phyloP scores from a whole-genome alignment of 306 rosid species.

The Acacia melanoxylon region DNA sequence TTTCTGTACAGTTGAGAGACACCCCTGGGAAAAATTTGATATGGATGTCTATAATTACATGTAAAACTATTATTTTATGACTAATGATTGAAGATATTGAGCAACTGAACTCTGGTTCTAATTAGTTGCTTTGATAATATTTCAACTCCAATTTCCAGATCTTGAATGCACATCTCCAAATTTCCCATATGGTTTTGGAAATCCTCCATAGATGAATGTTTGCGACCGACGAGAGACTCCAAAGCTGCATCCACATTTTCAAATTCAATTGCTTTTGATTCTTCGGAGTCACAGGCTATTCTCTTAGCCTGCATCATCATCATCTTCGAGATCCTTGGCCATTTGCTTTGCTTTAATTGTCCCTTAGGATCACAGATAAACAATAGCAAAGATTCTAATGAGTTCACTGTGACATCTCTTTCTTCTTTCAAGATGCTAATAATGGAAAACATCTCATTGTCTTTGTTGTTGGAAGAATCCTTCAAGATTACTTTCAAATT shows the following conservation, averaged over 20 bases:
- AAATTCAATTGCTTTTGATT: not conserved
- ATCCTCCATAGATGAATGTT: not conserved
- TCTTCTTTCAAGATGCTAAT: slow-evolving; percentile 14
- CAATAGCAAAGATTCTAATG: slow-evolving; percentile 12
- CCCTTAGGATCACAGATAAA: slow-evolving; percentile 21
- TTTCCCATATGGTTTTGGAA: not conserved
- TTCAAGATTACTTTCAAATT: not conserved
- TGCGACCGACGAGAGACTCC: not conserved
- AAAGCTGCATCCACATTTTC: not conserved
- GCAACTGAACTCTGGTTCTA: not conserved
- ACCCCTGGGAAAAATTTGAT: not conserved
- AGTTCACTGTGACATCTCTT: slow-evolving; percentile 20
- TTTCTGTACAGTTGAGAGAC: not conserved
- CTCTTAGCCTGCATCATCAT: not conserved
- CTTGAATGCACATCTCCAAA: not conserved
- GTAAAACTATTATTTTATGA: not conserved
- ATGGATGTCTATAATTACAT: not conserved
- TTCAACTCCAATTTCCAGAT: not conserved
- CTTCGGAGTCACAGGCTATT: not conserved
- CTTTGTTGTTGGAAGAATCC: not conserved
- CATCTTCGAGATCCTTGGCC: slow-evolving; percentile 6
- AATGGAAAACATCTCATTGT: not conserved
- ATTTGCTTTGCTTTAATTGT: not conserved
- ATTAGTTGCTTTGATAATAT: not conserved
- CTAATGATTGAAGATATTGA: not conserved